Conservation (phyloP, 2,329 filamentous ascomycete species). For the Trichophyton equinum region DNA sequence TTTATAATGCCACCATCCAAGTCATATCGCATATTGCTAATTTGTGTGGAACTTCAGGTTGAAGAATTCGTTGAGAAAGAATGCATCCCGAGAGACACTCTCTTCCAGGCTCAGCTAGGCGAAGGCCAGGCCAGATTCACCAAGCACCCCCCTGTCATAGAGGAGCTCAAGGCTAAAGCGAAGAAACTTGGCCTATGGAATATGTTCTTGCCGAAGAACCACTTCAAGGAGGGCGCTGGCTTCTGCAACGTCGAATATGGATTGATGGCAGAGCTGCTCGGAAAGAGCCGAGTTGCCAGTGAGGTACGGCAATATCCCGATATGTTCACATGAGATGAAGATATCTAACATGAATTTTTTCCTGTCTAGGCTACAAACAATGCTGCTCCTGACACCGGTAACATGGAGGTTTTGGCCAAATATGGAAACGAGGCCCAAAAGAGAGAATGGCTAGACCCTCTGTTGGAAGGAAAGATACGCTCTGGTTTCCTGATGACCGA, state of each 20-base stretch:
- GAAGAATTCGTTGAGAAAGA: conserved; percentile 96
- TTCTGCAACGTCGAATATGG: conserved; percentile 95
- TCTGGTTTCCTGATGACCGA: conserved; percentile 93
- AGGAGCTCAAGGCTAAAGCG: conserved; percentile 79
- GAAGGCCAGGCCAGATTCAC: conserved; percentile 66
- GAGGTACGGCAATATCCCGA: conserved; percentile 39
- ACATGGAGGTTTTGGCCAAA: conserved; percentile 90
- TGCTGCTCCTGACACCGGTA: conserved; percentile 80
- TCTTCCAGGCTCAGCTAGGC: conserved; percentile 70
- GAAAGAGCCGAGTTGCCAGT: conserved; percentile 69
- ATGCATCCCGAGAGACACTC: conserved; percentile 72
- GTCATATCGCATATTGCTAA: conserved; percentile 8
- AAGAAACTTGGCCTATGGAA: conserved; percentile 85
- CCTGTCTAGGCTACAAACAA: conserved; percentile 62
- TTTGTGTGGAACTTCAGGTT: conserved; percentile 40
- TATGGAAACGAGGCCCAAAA: conserved; percentile 82
- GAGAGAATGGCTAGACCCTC: conserved; percentile 64
- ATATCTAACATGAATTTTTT: not conserved
- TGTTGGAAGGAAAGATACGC: conserved; percentile 73
- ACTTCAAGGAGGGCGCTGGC: conserved; percentile 90
- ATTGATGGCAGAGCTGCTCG: conserved; percentile 91
- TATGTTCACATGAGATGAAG: conserved; percentile 6
- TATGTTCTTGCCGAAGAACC: conserved; percentile 89
- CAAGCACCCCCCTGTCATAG: conserved; percentile 65
- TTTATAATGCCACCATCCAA: not conserved